These are phyloP conservation scores for Glarea lozoyensis DNA, from an alignment of 495 filamentous ascomycete genomes.

Conservation along the genomic window DNA sequence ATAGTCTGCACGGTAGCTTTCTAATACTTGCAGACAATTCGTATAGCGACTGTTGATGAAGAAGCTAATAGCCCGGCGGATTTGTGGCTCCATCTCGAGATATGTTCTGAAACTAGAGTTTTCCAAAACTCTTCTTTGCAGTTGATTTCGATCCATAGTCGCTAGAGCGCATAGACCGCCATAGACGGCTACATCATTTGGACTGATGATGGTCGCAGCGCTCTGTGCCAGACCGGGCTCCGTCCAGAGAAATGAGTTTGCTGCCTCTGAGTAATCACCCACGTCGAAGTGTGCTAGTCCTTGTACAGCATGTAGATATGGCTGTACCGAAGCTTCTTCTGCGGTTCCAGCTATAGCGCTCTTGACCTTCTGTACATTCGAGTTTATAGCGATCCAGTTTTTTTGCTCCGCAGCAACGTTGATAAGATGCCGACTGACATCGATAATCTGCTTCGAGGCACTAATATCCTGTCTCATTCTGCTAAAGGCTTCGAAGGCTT, in stretches of 20 bases:
- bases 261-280: slow-evolving; percentile 62
- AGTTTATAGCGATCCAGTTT: slow-evolving; percentile 56
- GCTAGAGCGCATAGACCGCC: slow-evolving; percentile 86
- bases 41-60: slow-evolving; percentile 86
- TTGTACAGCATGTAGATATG: slow-evolving; percentile 56
- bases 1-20: slow-evolving; percentile 75
- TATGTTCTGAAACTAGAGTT: slow-evolving; percentile 73
- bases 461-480: slow-evolving; percentile 72
- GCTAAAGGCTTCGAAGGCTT: slow-evolving; percentile 58
- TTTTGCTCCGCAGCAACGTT: slow-evolving; percentile 56
- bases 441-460: slow-evolving; percentile 57
- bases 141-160: slow-evolving; percentile 69
- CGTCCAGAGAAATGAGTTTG: slow-evolving; percentile 57
- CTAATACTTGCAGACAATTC: slow-evolving; percentile 70
- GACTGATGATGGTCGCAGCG: slow-evolving; percentile 65
- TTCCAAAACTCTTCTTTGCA: slow-evolving; percentile 70
- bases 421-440: slow-evolving; percentile 62
- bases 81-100: slow-evolving; percentile 88
- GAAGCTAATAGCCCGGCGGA: slow-evolving; percentile 79
- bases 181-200: slow-evolving; percentile 88
- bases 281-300: slow-evolving; percentile 65
- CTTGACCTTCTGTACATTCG: slow-evolving; percentile 60
- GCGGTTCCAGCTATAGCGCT: slow-evolving; percentile 36
- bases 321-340: slow-evolving; percentile 50
- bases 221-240: slow-evolving; percentile 38